Conservation (phyloP, 2,329 filamentous ascomycete genomes). For the Boeremia lycopersici region DNA sequence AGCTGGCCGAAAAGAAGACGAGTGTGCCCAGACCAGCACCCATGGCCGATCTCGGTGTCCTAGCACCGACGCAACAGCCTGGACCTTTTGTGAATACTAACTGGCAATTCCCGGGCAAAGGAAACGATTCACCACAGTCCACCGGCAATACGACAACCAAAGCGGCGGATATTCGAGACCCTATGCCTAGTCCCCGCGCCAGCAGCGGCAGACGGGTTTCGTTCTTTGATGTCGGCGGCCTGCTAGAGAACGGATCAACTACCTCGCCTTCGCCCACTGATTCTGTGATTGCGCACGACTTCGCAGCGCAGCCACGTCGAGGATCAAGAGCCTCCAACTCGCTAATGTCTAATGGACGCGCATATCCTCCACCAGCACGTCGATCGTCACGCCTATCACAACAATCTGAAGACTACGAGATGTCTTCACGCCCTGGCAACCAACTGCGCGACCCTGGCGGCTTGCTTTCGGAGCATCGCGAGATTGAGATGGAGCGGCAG, state of each 20-base stretch:
- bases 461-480: conserved; percentile 34
- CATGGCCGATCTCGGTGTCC: conserved; percentile 35
- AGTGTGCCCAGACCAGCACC: conserved; percentile 50
- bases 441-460: conserved; percentile 36
- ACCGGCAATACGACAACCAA: conserved; percentile 33
- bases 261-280: conserved; percentile 40
- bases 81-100: conserved; percentile 37
- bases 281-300: conserved; percentile 50
- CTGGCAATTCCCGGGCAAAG: conserved; percentile 43
- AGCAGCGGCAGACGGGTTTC: conserved; percentile 65
- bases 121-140: conserved; percentile 22
- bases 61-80: conserved; percentile 28
- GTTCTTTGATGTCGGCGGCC: conserved; percentile 83
- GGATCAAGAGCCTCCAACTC: conserved; percentile 41
- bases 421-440: conserved; percentile 27
- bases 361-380: conserved; percentile 33
- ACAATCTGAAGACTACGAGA: conserved; percentile 43
- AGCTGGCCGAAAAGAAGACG: conserved; percentile 53
- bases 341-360: conserved; percentile 29
- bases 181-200: conserved; percentile 45
- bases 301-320: conserved; percentile 43
- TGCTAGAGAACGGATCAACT: conserved; percentile 63
- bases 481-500: conserved; percentile 24
- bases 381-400: conserved; percentile 43
- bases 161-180: conserved; percentile 35